Conservation (phyloP, 1,284 basidiomycete genomes). For the Malassezia obtusa region DNA sequence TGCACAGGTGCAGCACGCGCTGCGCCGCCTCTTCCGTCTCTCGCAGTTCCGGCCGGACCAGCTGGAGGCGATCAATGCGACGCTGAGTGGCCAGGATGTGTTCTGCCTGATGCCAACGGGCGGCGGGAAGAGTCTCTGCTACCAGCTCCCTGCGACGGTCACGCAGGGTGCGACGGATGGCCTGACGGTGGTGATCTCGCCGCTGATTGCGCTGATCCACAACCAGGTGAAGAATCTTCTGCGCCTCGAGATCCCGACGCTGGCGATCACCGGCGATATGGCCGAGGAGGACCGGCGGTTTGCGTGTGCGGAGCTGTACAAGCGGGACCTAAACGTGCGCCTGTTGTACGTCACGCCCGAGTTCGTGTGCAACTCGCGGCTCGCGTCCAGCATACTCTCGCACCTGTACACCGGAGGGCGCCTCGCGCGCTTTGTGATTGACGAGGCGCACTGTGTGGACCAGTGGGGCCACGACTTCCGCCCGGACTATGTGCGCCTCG, state of each 20-base stretch:
- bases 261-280: constrained; percentile 62
- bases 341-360: constrained; percentile 94
- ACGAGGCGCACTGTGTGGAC: constrained; percentile 87
- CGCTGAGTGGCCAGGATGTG: constrained; percentile 71
- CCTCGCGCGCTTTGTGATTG: constrained; percentile 82
- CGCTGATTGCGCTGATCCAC: constrained; percentile 76
- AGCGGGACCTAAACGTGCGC: constrained; percentile 48
- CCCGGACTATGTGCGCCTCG: constrained; percentile 54
- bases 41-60: constrained; percentile 70
- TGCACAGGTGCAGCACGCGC: constrained; percentile 57
- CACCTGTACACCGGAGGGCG: constrained; percentile 56
- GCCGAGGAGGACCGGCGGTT: constrained; percentile 46
- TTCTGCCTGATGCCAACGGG: constrained; percentile 96
- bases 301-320: constrained; percentile 52
- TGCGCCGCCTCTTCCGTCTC: constrained; percentile 63
- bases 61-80: constrained; percentile 72
- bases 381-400: constrained; percentile 57
- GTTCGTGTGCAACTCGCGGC: constrained; percentile 56
- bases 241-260: constrained; percentile 61
- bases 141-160: constrained; percentile 71
- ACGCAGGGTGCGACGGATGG: constrained; percentile 62
- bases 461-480: constrained; percentile 77
- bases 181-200: constrained; percentile 81
- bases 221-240: constrained; percentile 75
- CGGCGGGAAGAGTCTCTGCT: constrained; percentile 68